phyloP scores from a whole-genome alignment of 306 rosid species.

The Citrullus mucosospermus region DNA sequence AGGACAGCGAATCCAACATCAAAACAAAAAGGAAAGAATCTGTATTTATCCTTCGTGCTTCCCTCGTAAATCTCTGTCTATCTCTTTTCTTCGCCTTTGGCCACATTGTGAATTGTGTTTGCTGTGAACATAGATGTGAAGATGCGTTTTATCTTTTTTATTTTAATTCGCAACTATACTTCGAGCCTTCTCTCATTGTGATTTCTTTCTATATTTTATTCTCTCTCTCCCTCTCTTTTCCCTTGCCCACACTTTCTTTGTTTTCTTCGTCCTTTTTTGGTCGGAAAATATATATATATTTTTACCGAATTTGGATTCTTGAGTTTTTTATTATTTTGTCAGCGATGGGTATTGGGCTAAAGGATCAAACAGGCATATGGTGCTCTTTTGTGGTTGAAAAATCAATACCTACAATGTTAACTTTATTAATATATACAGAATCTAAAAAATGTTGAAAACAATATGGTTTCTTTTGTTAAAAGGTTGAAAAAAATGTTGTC shows the following conservation, averaged over 20 bases:
- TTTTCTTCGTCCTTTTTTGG: not conserved
- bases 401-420: no score
- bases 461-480: no score
- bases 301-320: no score
- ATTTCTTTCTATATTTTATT: not conserved
- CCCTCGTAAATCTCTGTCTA: not conserved
- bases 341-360: no score
- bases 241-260: not conserved
- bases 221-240: not conserved
- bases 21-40: not conserved
- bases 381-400: no score
- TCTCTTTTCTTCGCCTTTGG: not conserved
- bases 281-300: no score
- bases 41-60: not conserved
- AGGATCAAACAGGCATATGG: no score
- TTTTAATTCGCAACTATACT: not conserved
- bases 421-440: no score
- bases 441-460: no score
- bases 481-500: no score
- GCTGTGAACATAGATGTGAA: slow-evolving; percentile 7
- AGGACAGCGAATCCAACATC: not conserved
- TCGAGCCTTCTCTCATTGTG: not conserved
- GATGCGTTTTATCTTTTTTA: not conserved
- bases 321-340: no score
- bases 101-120: slow-evolving; percentile 4